Evolutionary conservation across 2,329 filamentous ascomycete species (phyloP), one percentile per base, ranked within the genome.

Genomic region (Akanthomyces uredinophilus): DNA sequence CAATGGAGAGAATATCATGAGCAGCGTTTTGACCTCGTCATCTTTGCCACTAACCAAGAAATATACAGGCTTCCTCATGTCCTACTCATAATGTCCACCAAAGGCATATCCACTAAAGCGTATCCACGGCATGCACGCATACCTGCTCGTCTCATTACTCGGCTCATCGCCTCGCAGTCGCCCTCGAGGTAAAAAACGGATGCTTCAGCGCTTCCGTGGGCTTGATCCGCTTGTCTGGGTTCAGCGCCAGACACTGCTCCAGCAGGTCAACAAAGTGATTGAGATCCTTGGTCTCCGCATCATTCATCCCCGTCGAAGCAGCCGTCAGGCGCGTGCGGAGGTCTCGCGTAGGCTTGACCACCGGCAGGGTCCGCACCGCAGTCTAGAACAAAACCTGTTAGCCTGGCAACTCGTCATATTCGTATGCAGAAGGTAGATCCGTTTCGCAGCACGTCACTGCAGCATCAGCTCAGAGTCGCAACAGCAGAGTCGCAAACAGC

Each of bases 181-280:
- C 64, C 61, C 72, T 70, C 72, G 74, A 75, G 27, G 77, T 79
- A 68, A 98, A 92, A 75, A 98, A 98, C 1, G 90, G 90, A 78
- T 98, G 94, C 71, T 87, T 88, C 68, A 98, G 78, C 54, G 95
- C 95, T 70, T 98, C 93, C 16, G 83, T 80, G 0, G 95, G 91
- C 52, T 90, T 94, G 70, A 95, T 90, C 65, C 95, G 85, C 80
- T 96, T 96, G 73, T 96, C 93, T 1, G 94, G 92, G 71, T 98
- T 96, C 66, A 98, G 82, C 63, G 88, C 87, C 66, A 99, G 80
- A 72, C 93, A 98, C 61, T 90, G 88, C 71, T 96, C 93, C 62
- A 99, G 78, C 54, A 99, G 78, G 74, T 98, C 93, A 67, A 92
- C 82, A 74, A 99, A 96, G 59, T 89, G 81, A 63, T 89, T 87